phyloP scores from a whole-genome alignment of 441 rosid genomes.

The Daphne laureola region DNA sequence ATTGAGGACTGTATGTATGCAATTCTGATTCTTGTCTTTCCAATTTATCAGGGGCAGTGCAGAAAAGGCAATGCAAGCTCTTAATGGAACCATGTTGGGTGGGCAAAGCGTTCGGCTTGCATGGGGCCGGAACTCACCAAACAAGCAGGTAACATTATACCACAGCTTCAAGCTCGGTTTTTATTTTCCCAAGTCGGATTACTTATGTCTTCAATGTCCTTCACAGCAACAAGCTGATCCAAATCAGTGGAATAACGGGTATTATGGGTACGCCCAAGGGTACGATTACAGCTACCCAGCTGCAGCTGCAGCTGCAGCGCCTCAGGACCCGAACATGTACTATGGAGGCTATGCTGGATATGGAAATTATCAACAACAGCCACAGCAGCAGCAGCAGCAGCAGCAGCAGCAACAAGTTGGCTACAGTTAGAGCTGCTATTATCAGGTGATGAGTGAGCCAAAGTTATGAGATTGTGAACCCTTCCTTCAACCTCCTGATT shows the following conservation, averaged over 20 bases:
- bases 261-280: constrained; percentile 70
- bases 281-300: constrained; percentile 68
- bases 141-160: constrained; percentile 53
- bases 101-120: constrained; percentile 86
- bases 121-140: constrained; percentile 90
- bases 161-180: neutral
- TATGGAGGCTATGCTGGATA: constrained; percentile 76
- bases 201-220: neutral
- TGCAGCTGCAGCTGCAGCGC: constrained; percentile 33
- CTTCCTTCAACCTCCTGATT: neutral
- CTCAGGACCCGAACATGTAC: constrained; percentile 75
- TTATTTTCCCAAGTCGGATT: neutral
- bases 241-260: constrained; percentile 45
- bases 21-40: constrained; percentile 6
- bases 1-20: neutral
- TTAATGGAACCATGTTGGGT: constrained; percentile 67
- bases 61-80: constrained; percentile 66
- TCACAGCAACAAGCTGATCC: constrained; percentile 45
- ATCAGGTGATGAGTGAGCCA: neutral
- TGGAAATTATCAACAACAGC: constrained; percentile 58
- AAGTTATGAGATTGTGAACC: constrained; percentile 6
- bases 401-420: constrained; percentile 59
- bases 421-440: constrained; percentile 30
- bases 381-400: constrained; percentile 41
- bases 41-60: constrained; percentile 60